Percentiles rank a stretch among this genome's conserved stretches.
Evolutionary conservation across 2,329 filamentous ascomycete genomes (phyloP).

Genomic region (Xenoacremonium recifei): DNA sequence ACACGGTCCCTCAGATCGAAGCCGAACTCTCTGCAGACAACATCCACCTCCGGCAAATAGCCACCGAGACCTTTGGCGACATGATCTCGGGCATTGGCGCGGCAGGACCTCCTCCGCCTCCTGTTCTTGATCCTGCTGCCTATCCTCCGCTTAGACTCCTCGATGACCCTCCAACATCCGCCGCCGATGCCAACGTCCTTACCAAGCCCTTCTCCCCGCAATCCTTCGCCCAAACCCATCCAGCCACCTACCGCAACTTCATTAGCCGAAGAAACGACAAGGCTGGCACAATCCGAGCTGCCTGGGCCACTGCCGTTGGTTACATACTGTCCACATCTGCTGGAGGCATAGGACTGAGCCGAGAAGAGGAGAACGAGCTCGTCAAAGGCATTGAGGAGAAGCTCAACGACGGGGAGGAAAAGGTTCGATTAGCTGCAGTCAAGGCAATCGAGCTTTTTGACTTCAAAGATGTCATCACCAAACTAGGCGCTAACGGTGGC

Average conservation of each 20-base stretch:
- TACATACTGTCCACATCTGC: slow-evolving; percentile 89
- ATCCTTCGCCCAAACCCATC: slow-evolving; percentile 83
- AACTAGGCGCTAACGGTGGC: slow-evolving; percentile 74
- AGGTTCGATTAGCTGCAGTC: slow-evolving; percentile 85
- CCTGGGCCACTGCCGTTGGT: slow-evolving; percentile 82
- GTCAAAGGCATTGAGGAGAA: slow-evolving; percentile 75
- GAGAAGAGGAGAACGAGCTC: slow-evolving; percentile 75
- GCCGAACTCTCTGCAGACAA: slow-evolving; percentile 91
- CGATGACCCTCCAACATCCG: slow-evolving; percentile 48
- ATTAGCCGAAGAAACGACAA: slow-evolving; percentile 85
- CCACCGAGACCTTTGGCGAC: slow-evolving; percentile 91
- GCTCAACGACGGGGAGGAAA: slow-evolving; percentile 85
- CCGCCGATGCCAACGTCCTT: slow-evolving; percentile 59
- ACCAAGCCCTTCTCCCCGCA: slow-evolving; percentile 83
- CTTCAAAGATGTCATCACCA: slow-evolving; percentile 77
- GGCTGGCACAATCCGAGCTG: slow-evolving; percentile 74
- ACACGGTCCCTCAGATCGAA: slow-evolving; percentile 91
- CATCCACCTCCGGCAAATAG: slow-evolving; percentile 78
- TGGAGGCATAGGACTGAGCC: slow-evolving; percentile 82
- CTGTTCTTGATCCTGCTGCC: slow-evolving; percentile 73
- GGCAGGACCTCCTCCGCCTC: slow-evolving; percentile 75
- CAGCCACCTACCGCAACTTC: slow-evolving; percentile 78
- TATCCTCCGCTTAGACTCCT: slow-evolving; percentile 75
- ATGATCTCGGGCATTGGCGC: slow-evolving; percentile 93
- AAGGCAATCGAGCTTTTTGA: slow-evolving; percentile 78